Base-by-base conservation (phyloP, 495 filamentous ascomycete species). In the Talaromyces borbonicus region DNA sequence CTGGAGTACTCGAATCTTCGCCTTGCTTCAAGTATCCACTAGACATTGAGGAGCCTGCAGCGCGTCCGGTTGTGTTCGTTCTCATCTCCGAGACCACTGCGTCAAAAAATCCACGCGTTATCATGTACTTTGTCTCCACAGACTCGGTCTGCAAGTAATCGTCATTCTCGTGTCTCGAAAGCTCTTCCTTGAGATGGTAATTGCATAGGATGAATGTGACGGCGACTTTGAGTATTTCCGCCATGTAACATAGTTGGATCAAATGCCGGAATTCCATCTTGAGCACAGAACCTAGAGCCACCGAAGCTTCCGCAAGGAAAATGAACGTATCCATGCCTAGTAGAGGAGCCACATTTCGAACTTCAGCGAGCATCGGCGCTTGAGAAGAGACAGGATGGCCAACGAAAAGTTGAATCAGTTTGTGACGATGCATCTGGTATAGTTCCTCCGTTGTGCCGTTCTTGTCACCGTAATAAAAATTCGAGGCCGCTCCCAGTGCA, bases 181-280 rank as follows among this genome's bases (percentile, higher is more conserved):
- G 39, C 39, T 69, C 65, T 24, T 69, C 63, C 51, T 68, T 68
- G 42, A 72, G 50, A 1, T 60, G 64, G 2, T 63, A 42, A 8
- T 66, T 67, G 60, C 65, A 70, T 18, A 72, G 57, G 16, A 69
- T 63, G 47, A 63, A 72, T 8, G 68, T 70, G 9, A 62, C 60
- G 25, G 64, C 61, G 7, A 87, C 84, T 63, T 94, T 92, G 33
- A 89, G 80, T 33, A 97, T 77, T 63, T 99, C 90, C 22, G 87
- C 86, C 29, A 93, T 72, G 56, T 94, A 96, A 67, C 92, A 97
- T 46, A 96, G 74, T 9, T 84, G 84, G 23, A 97, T 65, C 12
- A 97, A 55, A 63, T 95, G 86, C 48, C 84, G 77, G 24, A 93
- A 78, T 43, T 95, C 81, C 39, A 93, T 71, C 36, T 76, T 61